Evolutionary conservation across 2,329 filamentous ascomycete species (phyloP).

Genomic region (Cladophialophora immunda): DNA sequence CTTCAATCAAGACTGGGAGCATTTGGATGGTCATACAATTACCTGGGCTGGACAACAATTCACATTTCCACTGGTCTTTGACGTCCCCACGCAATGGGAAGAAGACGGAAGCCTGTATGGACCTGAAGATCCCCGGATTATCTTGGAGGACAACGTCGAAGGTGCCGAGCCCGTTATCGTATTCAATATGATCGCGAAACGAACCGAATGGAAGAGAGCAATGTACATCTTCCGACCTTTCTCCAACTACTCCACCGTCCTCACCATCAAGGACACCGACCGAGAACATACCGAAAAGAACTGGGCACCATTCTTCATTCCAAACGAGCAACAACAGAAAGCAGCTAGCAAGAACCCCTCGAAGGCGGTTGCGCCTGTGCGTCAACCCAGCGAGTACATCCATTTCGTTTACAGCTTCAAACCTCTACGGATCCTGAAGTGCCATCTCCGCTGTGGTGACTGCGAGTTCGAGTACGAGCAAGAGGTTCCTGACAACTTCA

Average conservation of each 20-base stretch:
- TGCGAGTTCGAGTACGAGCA: conserved; percentile 37
- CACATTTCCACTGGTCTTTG: conserved; percentile 40
- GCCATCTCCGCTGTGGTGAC: conserved; percentile 34
- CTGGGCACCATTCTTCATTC: conserved; percentile 42
- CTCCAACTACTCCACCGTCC: conserved; percentile 37
- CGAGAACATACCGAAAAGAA: conserved; percentile 39
- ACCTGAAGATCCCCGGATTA: conserved; percentile 42
- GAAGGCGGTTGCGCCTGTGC: conserved; percentile 21
- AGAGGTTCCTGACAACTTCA: conserved; percentile 31
- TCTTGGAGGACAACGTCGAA: conserved; percentile 41
- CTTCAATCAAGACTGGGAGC: conserved; percentile 41
- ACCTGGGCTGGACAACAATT: conserved; percentile 38
- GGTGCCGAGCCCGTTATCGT: conserved; percentile 42
- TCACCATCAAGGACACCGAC: conserved; percentile 37
- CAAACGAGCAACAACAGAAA: conserved; percentile 24
- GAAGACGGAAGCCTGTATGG: conserved; percentile 37
- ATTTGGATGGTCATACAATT: conserved; percentile 39
- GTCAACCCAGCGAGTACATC: conserved; percentile 36
- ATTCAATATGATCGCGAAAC: conserved; percentile 42
- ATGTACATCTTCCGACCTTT: conserved; percentile 42
- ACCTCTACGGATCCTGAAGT: conserved; percentile 35
- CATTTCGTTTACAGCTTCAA: conserved; percentile 40
- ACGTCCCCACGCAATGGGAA: conserved; percentile 39
- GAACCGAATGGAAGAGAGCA: conserved; percentile 35
- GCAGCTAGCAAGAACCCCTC: conserved; percentile 19